Conservation (phyloP, 768 basidiomycete genomes). For the Coprinopsis sp. region DNA sequence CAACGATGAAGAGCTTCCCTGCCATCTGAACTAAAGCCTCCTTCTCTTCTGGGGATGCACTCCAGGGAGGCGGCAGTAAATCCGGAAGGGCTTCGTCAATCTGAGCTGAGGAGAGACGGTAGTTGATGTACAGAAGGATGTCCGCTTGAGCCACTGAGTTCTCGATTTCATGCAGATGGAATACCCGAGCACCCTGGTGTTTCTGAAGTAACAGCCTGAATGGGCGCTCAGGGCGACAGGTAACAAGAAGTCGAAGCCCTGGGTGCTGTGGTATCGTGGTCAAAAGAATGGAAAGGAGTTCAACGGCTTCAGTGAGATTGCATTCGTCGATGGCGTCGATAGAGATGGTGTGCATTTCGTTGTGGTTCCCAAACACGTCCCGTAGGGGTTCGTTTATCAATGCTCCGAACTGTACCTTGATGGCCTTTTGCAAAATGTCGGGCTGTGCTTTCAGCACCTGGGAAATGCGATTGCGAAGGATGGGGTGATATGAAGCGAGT, state of each 20-base stretch:
- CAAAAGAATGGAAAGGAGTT: background rate
- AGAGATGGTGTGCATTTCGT: background rate
- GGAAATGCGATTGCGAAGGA: background rate
- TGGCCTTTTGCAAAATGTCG: background rate
- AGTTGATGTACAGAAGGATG: background rate
- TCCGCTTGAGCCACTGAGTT: slow-evolving; percentile 1
- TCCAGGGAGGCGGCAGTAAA: background rate
- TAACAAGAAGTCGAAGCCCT: background rate
- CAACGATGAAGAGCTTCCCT: slow-evolving; percentile 4
- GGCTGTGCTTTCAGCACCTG: background rate
- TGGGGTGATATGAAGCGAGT: background rate
- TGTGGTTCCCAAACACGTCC: background rate
- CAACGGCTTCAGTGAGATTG: background rate
- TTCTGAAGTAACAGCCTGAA: background rate
- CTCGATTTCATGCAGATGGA: slow-evolving; percentile 2
- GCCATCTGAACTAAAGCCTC: slow-evolving; percentile 2
- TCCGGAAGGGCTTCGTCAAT: background rate
- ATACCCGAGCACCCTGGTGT: background rate
- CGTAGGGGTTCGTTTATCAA: background rate
- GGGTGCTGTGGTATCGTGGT: background rate
- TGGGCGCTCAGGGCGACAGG: background rate
- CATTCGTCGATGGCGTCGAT: slow-evolving; percentile 5
- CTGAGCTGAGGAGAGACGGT: background rate
- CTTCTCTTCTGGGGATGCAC: background rate
- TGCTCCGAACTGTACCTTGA: background rate